These are phyloP conservation scores for Pezicula radicicola DNA, from an alignment of 2,329 filamentous ascomycete genomes.

Conservation along the genomic window DNA sequence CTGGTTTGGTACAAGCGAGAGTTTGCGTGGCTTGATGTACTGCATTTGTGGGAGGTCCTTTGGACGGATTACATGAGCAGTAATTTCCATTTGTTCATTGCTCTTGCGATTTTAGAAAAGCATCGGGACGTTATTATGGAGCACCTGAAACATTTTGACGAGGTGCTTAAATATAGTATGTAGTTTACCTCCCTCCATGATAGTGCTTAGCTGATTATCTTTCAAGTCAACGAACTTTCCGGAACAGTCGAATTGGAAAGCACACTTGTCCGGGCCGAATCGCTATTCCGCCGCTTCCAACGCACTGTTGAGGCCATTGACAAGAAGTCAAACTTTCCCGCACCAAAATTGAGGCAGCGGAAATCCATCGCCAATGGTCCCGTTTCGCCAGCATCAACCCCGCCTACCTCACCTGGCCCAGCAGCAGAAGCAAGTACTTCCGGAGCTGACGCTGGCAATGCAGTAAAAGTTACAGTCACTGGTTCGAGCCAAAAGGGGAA, in stretches of 20 bases:
- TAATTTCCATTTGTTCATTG: slow-evolving; percentile 93
- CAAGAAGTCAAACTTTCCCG: slow-evolving; percentile 83
- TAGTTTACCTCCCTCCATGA: slow-evolving; percentile 11
- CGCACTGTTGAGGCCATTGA: slow-evolving; percentile 88
- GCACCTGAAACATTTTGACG: slow-evolving; percentile 91
- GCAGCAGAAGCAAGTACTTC: slow-evolving; percentile 11
- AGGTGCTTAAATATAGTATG: slow-evolving; percentile 92
- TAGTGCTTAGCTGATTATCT: slow-evolving; percentile 1
- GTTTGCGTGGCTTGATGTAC: slow-evolving; percentile 83
- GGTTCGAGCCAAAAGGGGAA: slow-evolving; percentile 23
- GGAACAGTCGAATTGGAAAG: slow-evolving; percentile 87
- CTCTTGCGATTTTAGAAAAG: slow-evolving; percentile 90
- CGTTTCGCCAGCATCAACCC: background rate
- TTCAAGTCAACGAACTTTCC: slow-evolving; percentile 85
- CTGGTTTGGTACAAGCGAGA: slow-evolving; percentile 99
- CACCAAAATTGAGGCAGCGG: slow-evolving; percentile 37
- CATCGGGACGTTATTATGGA: slow-evolving; percentile 96
- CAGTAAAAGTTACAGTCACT: slow-evolving; percentile 13
- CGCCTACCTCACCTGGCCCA: slow-evolving; percentile 2
- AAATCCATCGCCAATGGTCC: background rate
- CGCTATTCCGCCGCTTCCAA: slow-evolving; percentile 84
- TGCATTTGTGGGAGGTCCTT: slow-evolving; percentile 85
- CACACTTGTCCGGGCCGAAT: slow-evolving; percentile 83
- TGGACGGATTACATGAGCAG: slow-evolving; percentile 92
- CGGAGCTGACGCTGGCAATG: slow-evolving; percentile 32